Percentiles rank a stretch among this genome's conserved stretches.
phyloP scores from a whole-genome alignment of 2,329 filamentous ascomycete species.

The Cercospora sp. region DNA sequence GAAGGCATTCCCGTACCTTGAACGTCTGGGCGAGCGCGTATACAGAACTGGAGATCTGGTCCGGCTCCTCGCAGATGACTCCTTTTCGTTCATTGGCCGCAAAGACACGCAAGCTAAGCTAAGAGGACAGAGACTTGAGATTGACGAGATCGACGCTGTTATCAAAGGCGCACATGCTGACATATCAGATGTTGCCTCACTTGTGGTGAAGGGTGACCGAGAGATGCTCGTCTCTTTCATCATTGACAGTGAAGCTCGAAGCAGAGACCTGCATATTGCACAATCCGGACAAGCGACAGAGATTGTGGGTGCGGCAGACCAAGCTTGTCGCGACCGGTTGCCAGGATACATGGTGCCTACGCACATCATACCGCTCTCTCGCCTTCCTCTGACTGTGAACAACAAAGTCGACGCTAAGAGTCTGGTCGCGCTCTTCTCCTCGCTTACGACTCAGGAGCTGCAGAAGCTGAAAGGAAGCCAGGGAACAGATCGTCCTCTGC shows the following conservation, averaged over 20 bases:
- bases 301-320: slow-evolving; percentile 35
- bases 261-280: slow-evolving; percentile 41
- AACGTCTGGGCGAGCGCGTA: slow-evolving; percentile 51
- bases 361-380: slow-evolving; percentile 70
- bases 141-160: slow-evolving; percentile 85
- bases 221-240: slow-evolving; percentile 82
- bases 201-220: slow-evolving; percentile 76
- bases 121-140: slow-evolving; percentile 82
- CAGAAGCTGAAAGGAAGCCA: slow-evolving; percentile 52
- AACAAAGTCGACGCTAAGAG: slow-evolving; percentile 82
- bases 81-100: slow-evolving; percentile 83
- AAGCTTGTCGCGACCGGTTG: slow-evolving; percentile 67
- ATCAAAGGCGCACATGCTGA: slow-evolving; percentile 62
- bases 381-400: slow-evolving; percentile 79
- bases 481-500: slow-evolving; percentile 34
- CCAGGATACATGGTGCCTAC: slow-evolving; percentile 91
- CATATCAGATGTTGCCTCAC: slow-evolving; percentile 70
- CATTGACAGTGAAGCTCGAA: slow-evolving; percentile 30
- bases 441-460: slow-evolving; percentile 61
- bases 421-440: slow-evolving; percentile 66
- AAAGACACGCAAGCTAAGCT: slow-evolving; percentile 92
- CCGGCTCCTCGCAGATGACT: slow-evolving; percentile 73
- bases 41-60: slow-evolving; percentile 92
- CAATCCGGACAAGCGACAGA: slow-evolving; percentile 29
- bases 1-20: slow-evolving; percentile 71